phyloP scores from a whole-genome alignment of 345 rosid species.

The Populus davidiana region DNA sequence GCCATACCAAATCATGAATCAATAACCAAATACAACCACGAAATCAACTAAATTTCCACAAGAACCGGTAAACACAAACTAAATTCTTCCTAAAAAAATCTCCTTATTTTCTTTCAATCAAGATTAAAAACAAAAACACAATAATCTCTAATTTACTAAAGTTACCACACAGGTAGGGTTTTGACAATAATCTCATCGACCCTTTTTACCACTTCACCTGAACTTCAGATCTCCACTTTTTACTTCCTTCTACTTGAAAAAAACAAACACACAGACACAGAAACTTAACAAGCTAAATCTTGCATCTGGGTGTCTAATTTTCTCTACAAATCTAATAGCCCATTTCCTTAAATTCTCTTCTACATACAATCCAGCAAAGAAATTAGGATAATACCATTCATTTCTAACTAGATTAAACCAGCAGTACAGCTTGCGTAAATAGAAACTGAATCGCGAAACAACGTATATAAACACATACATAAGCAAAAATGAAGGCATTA shows the following conservation, averaged over 20 bases:
- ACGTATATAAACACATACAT: no score
- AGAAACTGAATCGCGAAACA: not conserved
- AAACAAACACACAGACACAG: not conserved
- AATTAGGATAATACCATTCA: not conserved
- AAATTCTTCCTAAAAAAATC: not conserved
- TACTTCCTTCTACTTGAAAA: not conserved
- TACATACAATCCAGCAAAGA: not conserved
- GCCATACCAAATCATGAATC: slow-evolving; percentile 7
- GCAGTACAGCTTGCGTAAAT: not conserved
- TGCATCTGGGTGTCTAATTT: not conserved
- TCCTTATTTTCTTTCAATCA: not conserved
- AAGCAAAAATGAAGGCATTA: not conserved
- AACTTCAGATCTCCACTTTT: not conserved
- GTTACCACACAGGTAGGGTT: no score
- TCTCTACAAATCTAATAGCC: not conserved
- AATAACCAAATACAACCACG: not conserved
- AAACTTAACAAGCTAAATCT: not conserved
- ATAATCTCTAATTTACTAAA: not conserved
- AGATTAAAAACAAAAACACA: not conserved
- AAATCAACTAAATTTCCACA: not conserved
- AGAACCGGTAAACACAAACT: not conserved
- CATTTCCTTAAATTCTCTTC: not conserved
- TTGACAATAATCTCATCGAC: not conserved
- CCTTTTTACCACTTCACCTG: not conserved
- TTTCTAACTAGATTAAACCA: not conserved